Evolutionary conservation across 495 filamentous ascomycete genomes (phyloP).

Genomic region (Parathielavia hyrcaniae): DNA sequence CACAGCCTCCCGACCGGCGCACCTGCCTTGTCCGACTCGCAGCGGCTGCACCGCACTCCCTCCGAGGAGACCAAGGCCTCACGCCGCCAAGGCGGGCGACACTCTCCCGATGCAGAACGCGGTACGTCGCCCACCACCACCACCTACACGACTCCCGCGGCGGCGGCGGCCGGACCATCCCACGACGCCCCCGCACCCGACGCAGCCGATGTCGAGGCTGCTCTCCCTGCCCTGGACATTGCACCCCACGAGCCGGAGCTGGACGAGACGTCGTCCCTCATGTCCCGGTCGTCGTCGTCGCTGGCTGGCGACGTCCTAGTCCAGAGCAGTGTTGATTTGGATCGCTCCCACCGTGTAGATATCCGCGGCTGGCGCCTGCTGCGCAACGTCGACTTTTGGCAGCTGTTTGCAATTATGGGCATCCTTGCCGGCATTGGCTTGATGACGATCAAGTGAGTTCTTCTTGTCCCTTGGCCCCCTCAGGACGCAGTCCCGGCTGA

Average conservation of each 20-base stretch:
- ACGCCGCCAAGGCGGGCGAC: slow-evolving; percentile 25
- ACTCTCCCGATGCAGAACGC: slow-evolving; percentile 50
- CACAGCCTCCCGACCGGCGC: slow-evolving; percentile 49
- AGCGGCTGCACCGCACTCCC: slow-evolving; percentile 55
- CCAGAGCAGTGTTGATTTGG: slow-evolving; percentile 51
- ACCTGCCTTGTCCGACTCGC: slow-evolving; percentile 47
- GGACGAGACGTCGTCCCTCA: slow-evolving; percentile 80
- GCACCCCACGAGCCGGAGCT: slow-evolving; percentile 32
- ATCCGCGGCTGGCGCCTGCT: slow-evolving; percentile 80
- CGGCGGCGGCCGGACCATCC: slow-evolving; percentile 21
- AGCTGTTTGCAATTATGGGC: slow-evolving; percentile 77
- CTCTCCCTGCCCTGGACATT: slow-evolving; percentile 31
- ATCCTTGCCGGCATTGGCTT: slow-evolving; percentile 85
- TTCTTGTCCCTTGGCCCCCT: neutral
- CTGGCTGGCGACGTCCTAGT: slow-evolving; percentile 44
- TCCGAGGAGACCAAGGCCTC: slow-evolving; percentile 48
- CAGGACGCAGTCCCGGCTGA: slow-evolving; percentile 32
- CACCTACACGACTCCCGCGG: slow-evolving; percentile 29
- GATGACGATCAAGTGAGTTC: slow-evolving; percentile 96
- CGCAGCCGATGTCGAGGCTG: slow-evolving; percentile 36
- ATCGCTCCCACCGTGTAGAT: slow-evolving; percentile 68
- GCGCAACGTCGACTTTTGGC: slow-evolving; percentile 77
- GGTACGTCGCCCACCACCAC: slow-evolving; percentile 55
- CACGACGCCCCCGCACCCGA: slow-evolving; percentile 14
- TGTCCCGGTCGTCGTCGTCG: slow-evolving; percentile 54